Conservation (phyloP, 495 filamentous ascomycete genomes). For the Aspergillus sclerotiicarbonarius region DNA sequence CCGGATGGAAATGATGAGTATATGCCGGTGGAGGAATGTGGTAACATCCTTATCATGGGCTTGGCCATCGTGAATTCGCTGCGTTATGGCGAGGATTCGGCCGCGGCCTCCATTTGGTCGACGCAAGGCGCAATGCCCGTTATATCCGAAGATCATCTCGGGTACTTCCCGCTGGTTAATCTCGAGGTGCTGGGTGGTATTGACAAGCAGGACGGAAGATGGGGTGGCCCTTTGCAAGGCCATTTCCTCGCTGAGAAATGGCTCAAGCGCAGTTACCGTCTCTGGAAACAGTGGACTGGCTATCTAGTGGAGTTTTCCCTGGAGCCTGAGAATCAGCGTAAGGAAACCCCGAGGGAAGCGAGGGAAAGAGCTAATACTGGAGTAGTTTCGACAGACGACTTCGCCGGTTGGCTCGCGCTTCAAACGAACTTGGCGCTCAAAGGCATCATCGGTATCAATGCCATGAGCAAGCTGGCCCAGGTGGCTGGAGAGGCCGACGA, state of each 20-base stretch:
- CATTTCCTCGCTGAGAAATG: slow-evolving; percentile 52
- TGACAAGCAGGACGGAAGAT: slow-evolving; percentile 48
- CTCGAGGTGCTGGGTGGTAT: slow-evolving; percentile 45
- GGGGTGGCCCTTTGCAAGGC: slow-evolving; percentile 51
- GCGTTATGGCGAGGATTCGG: slow-evolving; percentile 60
- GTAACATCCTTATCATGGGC: slow-evolving; percentile 95
- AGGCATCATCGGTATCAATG: slow-evolving; percentile 90
- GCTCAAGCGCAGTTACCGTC: slow-evolving; percentile 63
- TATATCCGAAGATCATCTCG: slow-evolving; percentile 20
- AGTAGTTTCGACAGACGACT: slow-evolving; percentile 83
- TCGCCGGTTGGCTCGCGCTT: slow-evolving; percentile 88
- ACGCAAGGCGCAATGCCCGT: slow-evolving; percentile 27
- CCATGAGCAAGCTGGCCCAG: slow-evolving; percentile 81
- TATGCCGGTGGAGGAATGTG: slow-evolving; percentile 97
- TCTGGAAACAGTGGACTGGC: slow-evolving; percentile 92
- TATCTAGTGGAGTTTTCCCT: slow-evolving; percentile 88
- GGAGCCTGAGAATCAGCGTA: slow-evolving; percentile 78
- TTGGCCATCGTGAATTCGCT: slow-evolving; percentile 81
- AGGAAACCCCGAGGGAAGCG: slow-evolving; percentile 12
- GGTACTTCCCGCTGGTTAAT: slow-evolving; percentile 42
- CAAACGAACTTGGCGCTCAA: slow-evolving; percentile 94
- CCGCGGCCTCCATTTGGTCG: slow-evolving; percentile 52
- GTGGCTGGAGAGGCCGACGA: slow-evolving; percentile 66
- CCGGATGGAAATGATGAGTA: slow-evolving; percentile 86
- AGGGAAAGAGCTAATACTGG: slow-evolving; percentile 1